phyloP scores from a whole-genome alignment of 495 filamentous ascomycete genomes.

The Talaromyces nanjingensis region DNA sequence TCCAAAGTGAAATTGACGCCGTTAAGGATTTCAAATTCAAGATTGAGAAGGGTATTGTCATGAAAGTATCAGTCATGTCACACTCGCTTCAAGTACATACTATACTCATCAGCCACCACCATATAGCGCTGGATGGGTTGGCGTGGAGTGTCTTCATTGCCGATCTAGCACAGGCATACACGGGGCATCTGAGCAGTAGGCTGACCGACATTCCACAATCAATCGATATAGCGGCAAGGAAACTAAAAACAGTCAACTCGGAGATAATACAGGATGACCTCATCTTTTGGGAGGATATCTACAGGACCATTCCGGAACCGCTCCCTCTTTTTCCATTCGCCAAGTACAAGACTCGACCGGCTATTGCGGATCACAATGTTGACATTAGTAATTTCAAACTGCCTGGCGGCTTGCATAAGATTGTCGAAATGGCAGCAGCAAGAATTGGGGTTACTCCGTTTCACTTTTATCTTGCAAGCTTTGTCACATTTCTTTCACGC shows the following conservation, averaged over 20 bases:
- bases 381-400: slow-evolving; percentile 12
- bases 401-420: background rate
- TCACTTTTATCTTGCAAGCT: background rate
- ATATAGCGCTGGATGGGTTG: slow-evolving; percentile 44
- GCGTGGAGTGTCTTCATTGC: slow-evolving; percentile 30
- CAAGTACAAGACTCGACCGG: slow-evolving; percentile 11
- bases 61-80: slow-evolving; percentile 22
- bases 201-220: slow-evolving; percentile 13
- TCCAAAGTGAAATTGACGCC: slow-evolving; percentile 12
- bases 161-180: slow-evolving; percentile 34
- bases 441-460: background rate
- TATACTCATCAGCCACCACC: slow-evolving; percentile 31
- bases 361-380: slow-evolving; percentile 9
- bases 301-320: slow-evolving; percentile 15
- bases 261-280: slow-evolving; percentile 13
- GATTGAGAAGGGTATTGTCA: slow-evolving; percentile 23
- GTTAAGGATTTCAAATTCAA: slow-evolving; percentile 21
- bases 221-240: slow-evolving; percentile 13
- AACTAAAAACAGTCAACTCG: background rate
- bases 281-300: slow-evolving; percentile 29
- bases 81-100: slow-evolving; percentile 14
- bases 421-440: background rate
- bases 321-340: slow-evolving; percentile 34
- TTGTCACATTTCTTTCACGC: slow-evolving; percentile 13
- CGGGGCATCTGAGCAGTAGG: slow-evolving; percentile 10